A percentile compares a stretch with the other conserved stretches of the same genome.
Evolutionary conservation across 1,284 basidiomycete species (phyloP).

Genomic region (Paramarasmius palmivorus): DNA sequence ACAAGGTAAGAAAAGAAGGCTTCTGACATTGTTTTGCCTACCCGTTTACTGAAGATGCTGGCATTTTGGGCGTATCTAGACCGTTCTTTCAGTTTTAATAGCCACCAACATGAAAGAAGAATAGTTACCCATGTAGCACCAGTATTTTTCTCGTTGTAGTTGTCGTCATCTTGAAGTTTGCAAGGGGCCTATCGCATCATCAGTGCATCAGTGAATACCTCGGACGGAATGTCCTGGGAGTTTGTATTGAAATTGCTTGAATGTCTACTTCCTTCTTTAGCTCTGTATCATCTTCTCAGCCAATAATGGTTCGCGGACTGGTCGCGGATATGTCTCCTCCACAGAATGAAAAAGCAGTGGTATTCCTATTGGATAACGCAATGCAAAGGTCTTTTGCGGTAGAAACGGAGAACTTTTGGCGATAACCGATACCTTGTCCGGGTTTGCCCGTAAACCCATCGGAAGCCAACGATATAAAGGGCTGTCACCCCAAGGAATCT

Average conservation of each 20-base stretch:
- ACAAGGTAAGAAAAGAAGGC: conserved; percentile 11
- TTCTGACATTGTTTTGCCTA: conserved; percentile 32
- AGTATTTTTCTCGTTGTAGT: conserved; percentile 42
- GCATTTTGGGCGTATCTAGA: conserved; percentile 82
- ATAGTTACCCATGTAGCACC: conserved; percentile 58
- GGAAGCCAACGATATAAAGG: neutral
- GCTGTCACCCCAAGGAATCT: neutral
- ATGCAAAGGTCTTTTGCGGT: neutral
- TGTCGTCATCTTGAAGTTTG: neutral
- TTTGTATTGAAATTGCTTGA: too few species aligned
- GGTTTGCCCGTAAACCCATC: neutral
- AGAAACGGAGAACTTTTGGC: neutral
- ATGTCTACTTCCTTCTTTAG: too few species aligned
- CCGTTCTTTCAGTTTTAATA: too few species aligned
- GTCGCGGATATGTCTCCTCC: too few species aligned
- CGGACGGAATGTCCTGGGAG: too few species aligned
- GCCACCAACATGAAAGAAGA: too few species aligned
- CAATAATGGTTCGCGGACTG: too few species aligned
- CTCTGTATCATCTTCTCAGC: too few species aligned
- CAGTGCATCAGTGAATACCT: too few species aligned
- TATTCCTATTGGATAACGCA: neutral
- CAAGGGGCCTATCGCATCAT: too few species aligned
- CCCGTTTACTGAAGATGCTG: conserved; percentile 78
- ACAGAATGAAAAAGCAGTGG: too few species aligned
- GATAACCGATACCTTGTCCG: neutral